Evolutionary conservation across 805 yeast genomes (phyloP).

Genomic region (Yamadazyma philogaea): DNA sequence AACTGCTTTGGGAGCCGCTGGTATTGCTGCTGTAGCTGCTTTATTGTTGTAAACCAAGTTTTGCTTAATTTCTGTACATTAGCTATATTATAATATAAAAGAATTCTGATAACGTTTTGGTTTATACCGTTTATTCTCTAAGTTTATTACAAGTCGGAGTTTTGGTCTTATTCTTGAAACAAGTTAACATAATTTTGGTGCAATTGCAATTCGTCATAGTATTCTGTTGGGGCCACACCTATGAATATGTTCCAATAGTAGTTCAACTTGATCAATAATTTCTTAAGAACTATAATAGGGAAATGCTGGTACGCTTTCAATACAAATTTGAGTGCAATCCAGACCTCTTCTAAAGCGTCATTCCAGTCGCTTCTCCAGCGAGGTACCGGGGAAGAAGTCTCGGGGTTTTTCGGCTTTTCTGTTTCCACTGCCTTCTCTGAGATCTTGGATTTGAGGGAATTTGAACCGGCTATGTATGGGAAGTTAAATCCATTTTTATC

Average conservation of each 20-base stretch:
- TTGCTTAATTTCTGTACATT: constrained; percentile 5
- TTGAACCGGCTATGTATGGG: constrained; percentile 27
- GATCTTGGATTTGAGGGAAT: constrained; percentile 11
- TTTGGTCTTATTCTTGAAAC: constrained; percentile 9
- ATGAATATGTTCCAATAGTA: constrained; percentile 72
- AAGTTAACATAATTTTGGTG: constrained; percentile 13
- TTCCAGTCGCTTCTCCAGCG: constrained; percentile 36
- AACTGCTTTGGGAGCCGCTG: constrained; percentile 33
- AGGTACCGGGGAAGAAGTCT: constrained; percentile 17
- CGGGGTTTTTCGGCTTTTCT: neutral
- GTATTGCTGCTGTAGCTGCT: constrained; percentile 42
- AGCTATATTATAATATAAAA: constrained; percentile 3
- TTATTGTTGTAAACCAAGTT: constrained; percentile 26
- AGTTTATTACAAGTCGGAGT: neutral
- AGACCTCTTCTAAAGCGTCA: constrained; percentile 50
- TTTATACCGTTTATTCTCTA: neutral
- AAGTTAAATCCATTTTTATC: constrained; percentile 32
- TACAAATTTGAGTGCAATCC: constrained; percentile 63
- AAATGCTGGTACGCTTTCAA: constrained; percentile 62
- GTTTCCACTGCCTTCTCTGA: constrained; percentile 7
- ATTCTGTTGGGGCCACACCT: constrained; percentile 37
- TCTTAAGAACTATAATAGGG: constrained; percentile 59
- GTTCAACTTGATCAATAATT: constrained; percentile 47
- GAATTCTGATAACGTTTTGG: neutral
- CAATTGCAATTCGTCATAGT: constrained; percentile 15